Evolutionary conservation across 129 eudicot species (phyloP), one percentile per base, ranked within the genome.

Genomic region (Artemisia argyi): DNA sequence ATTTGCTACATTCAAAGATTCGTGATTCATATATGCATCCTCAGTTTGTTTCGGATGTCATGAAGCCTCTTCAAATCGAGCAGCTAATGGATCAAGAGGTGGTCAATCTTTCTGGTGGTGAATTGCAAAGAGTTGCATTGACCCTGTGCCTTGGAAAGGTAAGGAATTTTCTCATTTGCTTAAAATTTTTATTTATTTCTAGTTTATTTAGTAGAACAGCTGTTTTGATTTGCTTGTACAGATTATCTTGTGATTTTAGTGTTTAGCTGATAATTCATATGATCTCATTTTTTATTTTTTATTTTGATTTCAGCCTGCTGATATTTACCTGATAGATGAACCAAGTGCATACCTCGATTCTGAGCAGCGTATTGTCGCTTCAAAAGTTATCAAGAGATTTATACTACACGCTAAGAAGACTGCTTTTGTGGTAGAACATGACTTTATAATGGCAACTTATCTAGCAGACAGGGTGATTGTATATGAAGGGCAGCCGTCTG

Each of bases 61-160:
- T 92, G 97, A 89, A 89, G 80, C 97, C 98, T 71, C 96, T 92
- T 58, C 87, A 79, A 58, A 92, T 89, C 58, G 96, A 89, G 83
- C 94, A 89, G 64, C 68, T 92, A 42, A 89, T 92, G 98, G 94
- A 89, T 80, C 94, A 81, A 80, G 87, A 89, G 48, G 96, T 92
- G 63, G 83, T 86, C 26, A 85, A 92, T 83, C 89, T 92, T 54
- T 83, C 91, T 60, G 91, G 96, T 77, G 96, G 91, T 32, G 89
- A 89, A 79, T 73, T 92, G 89, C 96, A 89, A 71, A 85, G 95
- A 81, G 95, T 92, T 75, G 98, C 96, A 51, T 81, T 89, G 55
- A 74, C 89, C 60, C 77, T 92, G 39, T 92, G 98, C 79, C 91
- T 89, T 68, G 98, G 98, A 87, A 89, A 89, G 96, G 46, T 7